Evolutionary conservation across 768 basidiomycete genomes (phyloP), one percentile per base, ranked within the genome.

Genomic region (Boletus tylopilopsis): DNA sequence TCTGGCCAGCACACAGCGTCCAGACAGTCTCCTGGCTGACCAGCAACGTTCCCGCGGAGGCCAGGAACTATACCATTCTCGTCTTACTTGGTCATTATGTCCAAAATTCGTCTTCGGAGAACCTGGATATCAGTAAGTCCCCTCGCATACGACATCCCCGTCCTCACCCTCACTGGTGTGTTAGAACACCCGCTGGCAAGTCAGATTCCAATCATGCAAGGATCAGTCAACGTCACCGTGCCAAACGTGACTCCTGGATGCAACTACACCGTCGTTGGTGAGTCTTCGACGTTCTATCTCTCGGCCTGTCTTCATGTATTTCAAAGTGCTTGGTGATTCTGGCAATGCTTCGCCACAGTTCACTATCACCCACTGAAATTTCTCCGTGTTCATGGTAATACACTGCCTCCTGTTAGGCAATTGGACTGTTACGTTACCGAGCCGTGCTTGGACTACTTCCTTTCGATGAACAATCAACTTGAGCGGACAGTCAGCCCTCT

Each of bases 261-360:
- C 34, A 70, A 80, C 64, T 89, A 85, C 55, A 75, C 82, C 47
- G 67, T 89, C 60, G 82, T 78, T 51, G 59, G 86, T 87, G 61
- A 72, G 85, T 79, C 41, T 8, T 2, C 13, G 5, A 16, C 6
- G 13, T 18, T 21, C 25, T 3, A 9, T 36, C 5, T 7, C 22
- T 19, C 22, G 27, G 11, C 18, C 23, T 33, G n/a, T 49, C 8
- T 44, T 49, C 16, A 59, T 27, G 4, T 24, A 2, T 41, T 38
- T 37, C 13, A 45, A 49, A 87, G 85, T 85, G 35, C 70, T 83
- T 54, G 86, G 86, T 23, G 80, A 84, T 59, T 85, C 82, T 13
- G 87, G 86, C 11, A 80, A 90, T 53, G 55, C 64, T 9, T 84
- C 79, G 58, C 77, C 77, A 0, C 16, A 67, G 33, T 88, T 90